Base-by-base conservation (phyloP, 192 early-diverging fungal species). In the Umbelopsis sp. region DNA sequence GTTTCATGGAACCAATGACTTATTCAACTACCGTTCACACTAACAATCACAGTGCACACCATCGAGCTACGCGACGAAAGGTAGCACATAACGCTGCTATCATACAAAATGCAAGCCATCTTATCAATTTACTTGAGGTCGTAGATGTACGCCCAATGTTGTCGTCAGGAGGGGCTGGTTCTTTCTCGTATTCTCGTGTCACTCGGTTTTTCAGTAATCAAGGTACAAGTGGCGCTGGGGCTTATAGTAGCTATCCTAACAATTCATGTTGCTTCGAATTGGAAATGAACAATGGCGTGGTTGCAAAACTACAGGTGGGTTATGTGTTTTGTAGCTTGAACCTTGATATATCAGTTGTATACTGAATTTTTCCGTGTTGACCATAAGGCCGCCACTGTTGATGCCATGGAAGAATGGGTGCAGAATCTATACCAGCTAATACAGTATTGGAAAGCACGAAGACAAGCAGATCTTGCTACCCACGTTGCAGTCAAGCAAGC, bases 361-460 rank as follows among this genome's bases (percentile, higher is more conserved):
- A 47, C 22, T 47, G 16, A 69, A 26, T 44, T n/a, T 69, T 65
- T 24, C 62, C 32, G 36, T 65, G 6, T 1, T 32, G 14, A 62
- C 6, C 36, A 45, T n/a, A 14, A 77, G 76, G 67, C 68, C 24
- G 49, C 47, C 29, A 69, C 66, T 0, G 34, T 20, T 29, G 68
- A 73, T 17, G 54, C 65, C 1, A 74, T 69, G 49, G 77, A 78
- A 62, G 31, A 65, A 49, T 78, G 77, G 77, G 72, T 78, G 10
- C 45, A 66, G 1, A 66, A 49, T 34, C 54, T 78, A 32, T 43
- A 65, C 0, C 22, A 68, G 11, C 25, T 78, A 0, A 59, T 71
- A 21, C 65, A 68, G 0, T 78, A 78, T 25, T 74, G 65, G 51
- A 78, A 72, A 44, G 77, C 72, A 8, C 45, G 44, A 24, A 49